A percentile compares a stretch with the other conserved stretches of the same genome.
These are phyloP conservation scores for Lyophyllum atratum DNA, from an alignment of 768 basidiomycete genomes.

Conservation along the genomic window DNA sequence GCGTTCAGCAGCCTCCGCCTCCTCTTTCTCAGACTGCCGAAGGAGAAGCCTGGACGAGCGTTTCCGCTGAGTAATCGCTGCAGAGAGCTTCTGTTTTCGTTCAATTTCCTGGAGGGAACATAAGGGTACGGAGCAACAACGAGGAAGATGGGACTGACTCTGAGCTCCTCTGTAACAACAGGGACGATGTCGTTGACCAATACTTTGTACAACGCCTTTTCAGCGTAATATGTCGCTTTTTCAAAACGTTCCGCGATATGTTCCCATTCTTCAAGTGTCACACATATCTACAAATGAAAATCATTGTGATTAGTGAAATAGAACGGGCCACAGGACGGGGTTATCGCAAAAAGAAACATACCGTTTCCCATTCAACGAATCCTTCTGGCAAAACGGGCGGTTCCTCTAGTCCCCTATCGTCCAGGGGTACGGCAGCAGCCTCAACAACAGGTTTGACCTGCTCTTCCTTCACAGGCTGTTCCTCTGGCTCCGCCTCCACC, in stretches of 20 bases:
- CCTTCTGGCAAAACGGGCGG: slow-evolving; percentile 39
- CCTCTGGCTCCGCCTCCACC: slow-evolving; percentile 10
- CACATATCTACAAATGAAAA: slow-evolving; percentile 61
- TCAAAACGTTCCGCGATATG: slow-evolving; percentile 74
- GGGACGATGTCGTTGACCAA: slow-evolving; percentile 72
- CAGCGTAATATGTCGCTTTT: slow-evolving; percentile 74
- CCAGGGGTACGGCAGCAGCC: slow-evolving; percentile 3
- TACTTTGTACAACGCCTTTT: slow-evolving; percentile 75
- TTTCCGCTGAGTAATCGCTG: slow-evolving; percentile 82
- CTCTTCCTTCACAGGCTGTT: slow-evolving; percentile 13
- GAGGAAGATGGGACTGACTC: slow-evolving; percentile 40
- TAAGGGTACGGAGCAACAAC: neutral
- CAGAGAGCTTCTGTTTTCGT: slow-evolving; percentile 63
- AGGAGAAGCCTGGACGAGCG: slow-evolving; percentile 87
- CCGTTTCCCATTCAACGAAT: slow-evolving; percentile 92
- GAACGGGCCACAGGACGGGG: neutral
- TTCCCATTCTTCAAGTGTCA: slow-evolving; percentile 85
- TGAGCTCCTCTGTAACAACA: slow-evolving; percentile 63
- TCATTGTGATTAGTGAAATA: neutral
- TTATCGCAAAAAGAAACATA: slow-evolving; percentile 31
- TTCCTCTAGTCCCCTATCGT: slow-evolving; percentile 19
- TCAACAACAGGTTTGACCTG: slow-evolving; percentile 4
- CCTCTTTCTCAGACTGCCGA: slow-evolving; percentile 79
- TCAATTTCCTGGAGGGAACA: slow-evolving; percentile 53
- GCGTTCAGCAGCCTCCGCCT: slow-evolving; percentile 60